Evolutionary conservation across 2,329 filamentous ascomycete species (phyloP).

Genomic region (Teratosphaeria gauchensis): DNA sequence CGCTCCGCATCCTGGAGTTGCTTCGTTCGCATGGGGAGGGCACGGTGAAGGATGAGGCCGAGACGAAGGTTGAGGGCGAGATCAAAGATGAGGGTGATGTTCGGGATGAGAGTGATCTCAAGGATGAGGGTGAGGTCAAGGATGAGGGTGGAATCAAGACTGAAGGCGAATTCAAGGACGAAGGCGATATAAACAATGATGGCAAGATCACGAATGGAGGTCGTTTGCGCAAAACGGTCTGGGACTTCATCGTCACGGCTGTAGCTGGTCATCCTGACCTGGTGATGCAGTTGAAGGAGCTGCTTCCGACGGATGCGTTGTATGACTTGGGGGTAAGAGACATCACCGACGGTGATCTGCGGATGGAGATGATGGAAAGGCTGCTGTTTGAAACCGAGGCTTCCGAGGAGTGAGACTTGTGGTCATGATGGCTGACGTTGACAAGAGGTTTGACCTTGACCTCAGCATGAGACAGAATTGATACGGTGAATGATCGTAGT

Average conservation of each 20-base stretch:
- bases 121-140: too few relatives aligned
- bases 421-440: not conserved
- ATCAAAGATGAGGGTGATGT: too few relatives aligned
- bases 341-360: not conserved
- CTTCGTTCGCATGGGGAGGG: not conserved
- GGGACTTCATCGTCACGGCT: not conserved
- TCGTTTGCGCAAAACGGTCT: not conserved
- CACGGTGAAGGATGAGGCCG: too few relatives aligned
- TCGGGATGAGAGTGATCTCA: too few relatives aligned
- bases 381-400: not conserved
- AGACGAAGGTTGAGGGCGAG: too few relatives aligned
- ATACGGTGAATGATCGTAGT: too few relatives aligned
- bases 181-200: not conserved
- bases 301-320: not conserved
- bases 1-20: not conserved
- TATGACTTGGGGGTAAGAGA: not conserved
- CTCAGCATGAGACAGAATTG: too few relatives aligned
- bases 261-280: not conserved
- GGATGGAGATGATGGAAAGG: not conserved
- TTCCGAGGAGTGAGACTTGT: too few relatives aligned
- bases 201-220: not conserved
- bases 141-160: not conserved
- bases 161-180: not conserved
- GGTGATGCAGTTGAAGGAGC: not conserved
- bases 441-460: not conserved